phyloP scores from a whole-genome alignment of 345 rosid genomes.

The Camelina sativa region DNA sequence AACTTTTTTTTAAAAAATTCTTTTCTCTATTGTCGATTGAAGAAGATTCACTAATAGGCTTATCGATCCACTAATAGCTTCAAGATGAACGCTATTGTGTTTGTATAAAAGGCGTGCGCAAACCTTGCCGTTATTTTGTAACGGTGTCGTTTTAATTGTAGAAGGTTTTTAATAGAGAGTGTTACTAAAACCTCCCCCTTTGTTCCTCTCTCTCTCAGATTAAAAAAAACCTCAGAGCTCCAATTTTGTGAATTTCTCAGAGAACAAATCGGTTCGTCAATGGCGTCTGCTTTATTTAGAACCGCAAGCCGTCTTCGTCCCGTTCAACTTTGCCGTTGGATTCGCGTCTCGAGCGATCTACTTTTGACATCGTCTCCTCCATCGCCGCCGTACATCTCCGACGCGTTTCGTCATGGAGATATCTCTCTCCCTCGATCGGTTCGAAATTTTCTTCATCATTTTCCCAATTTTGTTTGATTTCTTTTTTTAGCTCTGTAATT shows the following conservation, averaged over 20 bases:
- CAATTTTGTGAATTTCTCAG: background rate
- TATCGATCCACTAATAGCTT: background rate
- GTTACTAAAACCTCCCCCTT: constrained; percentile 3
- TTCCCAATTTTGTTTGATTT: background rate
- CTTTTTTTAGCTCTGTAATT: background rate
- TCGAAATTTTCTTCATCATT: constrained; percentile 32
- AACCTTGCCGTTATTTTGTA: background rate
- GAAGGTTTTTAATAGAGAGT: too few species aligned
- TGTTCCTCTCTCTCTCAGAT: background rate
- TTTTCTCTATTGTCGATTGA: too few species aligned
- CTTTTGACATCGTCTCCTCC: constrained; percentile 25
- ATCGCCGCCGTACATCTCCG: constrained; percentile 39
- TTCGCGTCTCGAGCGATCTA: constrained; percentile 31
- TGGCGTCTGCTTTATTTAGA: constrained; percentile 63
- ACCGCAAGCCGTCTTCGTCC: constrained; percentile 49
- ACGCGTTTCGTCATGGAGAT: constrained; percentile 33
- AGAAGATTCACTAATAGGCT: too few species aligned
- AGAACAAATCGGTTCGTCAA: constrained; percentile 37
- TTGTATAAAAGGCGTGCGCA: constrained; percentile 1
- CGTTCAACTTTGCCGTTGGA: constrained; percentile 30
- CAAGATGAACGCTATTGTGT: background rate
- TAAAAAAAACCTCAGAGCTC: constrained; percentile 28
- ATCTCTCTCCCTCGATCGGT: constrained; percentile 49
- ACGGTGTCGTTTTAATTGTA: too few species aligned
- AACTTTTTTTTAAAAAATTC: too few species aligned